Evolutionary conservation across 352 stramenopile species (phyloP).

Genomic region (Hyaloperonospora brassicae): DNA sequence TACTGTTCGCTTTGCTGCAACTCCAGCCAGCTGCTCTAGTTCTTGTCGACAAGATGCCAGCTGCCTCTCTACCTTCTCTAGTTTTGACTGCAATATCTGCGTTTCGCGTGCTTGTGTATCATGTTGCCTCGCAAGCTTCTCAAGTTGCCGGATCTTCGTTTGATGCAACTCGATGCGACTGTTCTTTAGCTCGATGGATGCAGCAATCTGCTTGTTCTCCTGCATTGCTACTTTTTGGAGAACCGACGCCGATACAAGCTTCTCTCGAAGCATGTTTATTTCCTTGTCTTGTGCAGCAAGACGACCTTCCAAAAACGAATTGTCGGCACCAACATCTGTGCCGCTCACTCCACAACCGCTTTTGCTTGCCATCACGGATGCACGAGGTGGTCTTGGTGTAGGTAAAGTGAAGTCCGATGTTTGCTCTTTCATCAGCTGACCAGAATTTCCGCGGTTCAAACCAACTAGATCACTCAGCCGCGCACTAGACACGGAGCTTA

Average conservation of each 20-base stretch:
- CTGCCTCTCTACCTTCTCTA: slow-evolving; percentile 42
- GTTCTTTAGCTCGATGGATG: slow-evolving; percentile 67
- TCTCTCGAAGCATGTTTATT: slow-evolving; percentile 63
- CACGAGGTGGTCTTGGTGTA: slow-evolving; percentile 10
- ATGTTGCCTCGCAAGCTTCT: slow-evolving; percentile 48
- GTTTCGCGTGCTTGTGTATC: slow-evolving; percentile 41
- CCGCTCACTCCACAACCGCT: slow-evolving; percentile 13
- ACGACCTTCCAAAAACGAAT: slow-evolving; percentile 50
- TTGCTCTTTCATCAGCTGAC: slow-evolving; percentile 4
- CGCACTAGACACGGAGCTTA: slow-evolving; percentile 15
- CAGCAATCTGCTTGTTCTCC: slow-evolving; percentile 46
- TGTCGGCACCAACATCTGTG: slow-evolving; percentile 6
- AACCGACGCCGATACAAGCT: slow-evolving; percentile 55
- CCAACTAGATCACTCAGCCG: slow-evolving; percentile 31
- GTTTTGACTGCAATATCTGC: slow-evolving; percentile 31
- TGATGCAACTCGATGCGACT: slow-evolving; percentile 65
- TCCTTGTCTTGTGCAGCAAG: slow-evolving; percentile 58
- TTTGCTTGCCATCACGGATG: slow-evolving; percentile 8
- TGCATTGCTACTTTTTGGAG: slow-evolving; percentile 55
- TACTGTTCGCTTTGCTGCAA: slow-evolving; percentile 8
- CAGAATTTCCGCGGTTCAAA: slow-evolving; percentile 20
- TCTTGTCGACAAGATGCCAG: slow-evolving; percentile 40
- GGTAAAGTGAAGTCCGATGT: slow-evolving; percentile 5
- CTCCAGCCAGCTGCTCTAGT: slow-evolving; percentile 22
- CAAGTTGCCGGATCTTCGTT: slow-evolving; percentile 51